Conservation (phyloP, 2,329 filamentous ascomycete genomes). For the Exserohilum turcica region DNA sequence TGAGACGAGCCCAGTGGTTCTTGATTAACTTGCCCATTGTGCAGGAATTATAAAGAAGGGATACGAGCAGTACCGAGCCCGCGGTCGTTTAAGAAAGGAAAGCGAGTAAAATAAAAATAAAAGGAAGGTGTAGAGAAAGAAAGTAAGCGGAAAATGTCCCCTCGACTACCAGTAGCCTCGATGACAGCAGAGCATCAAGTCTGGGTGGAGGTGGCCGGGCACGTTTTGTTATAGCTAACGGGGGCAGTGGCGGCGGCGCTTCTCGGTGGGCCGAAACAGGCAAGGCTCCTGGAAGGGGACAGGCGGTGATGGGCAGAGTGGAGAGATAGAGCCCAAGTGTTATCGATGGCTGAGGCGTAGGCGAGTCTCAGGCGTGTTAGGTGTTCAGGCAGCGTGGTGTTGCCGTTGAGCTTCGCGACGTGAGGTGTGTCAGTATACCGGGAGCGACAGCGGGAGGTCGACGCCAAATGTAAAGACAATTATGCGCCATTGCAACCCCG, state of each 20-base stretch:
- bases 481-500: conserved; percentile 34
- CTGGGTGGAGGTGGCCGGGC: conserved; percentile 21
- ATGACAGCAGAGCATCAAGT: conserved; percentile 40
- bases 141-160: conserved; percentile 16
- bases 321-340: conserved; percentile 9
- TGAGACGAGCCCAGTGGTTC: conserved; percentile 97
- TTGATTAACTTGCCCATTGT: conserved; percentile 97
- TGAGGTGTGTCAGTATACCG: conserved; percentile 41
- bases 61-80: conserved; percentile 38
- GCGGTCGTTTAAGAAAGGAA: conserved; percentile 29
- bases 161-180: conserved; percentile 48
- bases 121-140: conserved; percentile 9
- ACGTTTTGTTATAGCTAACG: conserved; percentile 45
- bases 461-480: conserved; percentile 42
- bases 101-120: conserved; percentile 8
- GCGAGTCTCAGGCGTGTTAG: conserved; percentile 43
- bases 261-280: conserved; percentile 19
- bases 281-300: conserved; percentile 16
- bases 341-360: conserved; percentile 39
- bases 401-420: conserved; percentile 37
- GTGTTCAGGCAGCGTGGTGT: conserved; percentile 36
- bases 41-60: conserved; percentile 34
- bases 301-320: conserved; percentile 27
- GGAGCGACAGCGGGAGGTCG: conserved; percentile 33
- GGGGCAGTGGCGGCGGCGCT: conserved; percentile 16